Evolutionary conservation across 2,329 filamentous ascomycete species (phyloP).

Genomic region (Penicillium sp.): DNA sequence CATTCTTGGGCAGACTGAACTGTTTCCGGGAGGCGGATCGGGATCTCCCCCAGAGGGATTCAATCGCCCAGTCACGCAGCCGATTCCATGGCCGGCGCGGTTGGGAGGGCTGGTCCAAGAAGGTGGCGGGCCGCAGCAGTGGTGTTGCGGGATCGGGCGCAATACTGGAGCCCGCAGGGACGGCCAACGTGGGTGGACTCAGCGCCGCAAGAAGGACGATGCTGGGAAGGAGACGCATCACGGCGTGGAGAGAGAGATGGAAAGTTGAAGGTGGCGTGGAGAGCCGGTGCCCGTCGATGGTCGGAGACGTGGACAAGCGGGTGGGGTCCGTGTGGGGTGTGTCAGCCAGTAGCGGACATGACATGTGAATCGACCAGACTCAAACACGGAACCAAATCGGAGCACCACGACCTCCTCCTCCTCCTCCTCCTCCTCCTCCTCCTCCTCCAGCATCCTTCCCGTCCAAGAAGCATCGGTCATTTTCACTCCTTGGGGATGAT

Average conservation of each 20-base stretch:
- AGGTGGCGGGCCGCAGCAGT: constrained; percentile 25
- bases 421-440: too few species aligned
- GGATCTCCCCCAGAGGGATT: constrained; percentile 39
- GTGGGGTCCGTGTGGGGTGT: too few species aligned
- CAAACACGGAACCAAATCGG: too few species aligned
- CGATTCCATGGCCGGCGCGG: constrained; percentile 33
- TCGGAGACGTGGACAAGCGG: constrained; percentile 6
- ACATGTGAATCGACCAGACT: too few species aligned
- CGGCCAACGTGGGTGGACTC: constrained; percentile 21
- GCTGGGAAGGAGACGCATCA: constrained; percentile 17
- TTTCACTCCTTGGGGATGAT: too few species aligned
- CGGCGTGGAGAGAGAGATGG: background rate
- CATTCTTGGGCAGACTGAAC: constrained; percentile 30
- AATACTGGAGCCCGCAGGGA: constrained; percentile 35
- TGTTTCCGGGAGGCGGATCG: constrained; percentile 18
- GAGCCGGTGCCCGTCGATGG: background rate
- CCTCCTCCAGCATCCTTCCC: too few species aligned
- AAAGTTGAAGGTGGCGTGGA: too few species aligned
- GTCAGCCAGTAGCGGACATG: too few species aligned
- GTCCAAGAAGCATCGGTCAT: too few species aligned
- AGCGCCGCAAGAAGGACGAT: constrained; percentile 16
- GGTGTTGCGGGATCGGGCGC: constrained; percentile 17
- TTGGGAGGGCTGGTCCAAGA: constrained; percentile 24
- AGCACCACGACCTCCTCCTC: too few species aligned
- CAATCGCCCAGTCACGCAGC: constrained; percentile 39